phyloP scores from a whole-genome alignment of 1,139 yeast genomes.

The Candida smagusa region DNA sequence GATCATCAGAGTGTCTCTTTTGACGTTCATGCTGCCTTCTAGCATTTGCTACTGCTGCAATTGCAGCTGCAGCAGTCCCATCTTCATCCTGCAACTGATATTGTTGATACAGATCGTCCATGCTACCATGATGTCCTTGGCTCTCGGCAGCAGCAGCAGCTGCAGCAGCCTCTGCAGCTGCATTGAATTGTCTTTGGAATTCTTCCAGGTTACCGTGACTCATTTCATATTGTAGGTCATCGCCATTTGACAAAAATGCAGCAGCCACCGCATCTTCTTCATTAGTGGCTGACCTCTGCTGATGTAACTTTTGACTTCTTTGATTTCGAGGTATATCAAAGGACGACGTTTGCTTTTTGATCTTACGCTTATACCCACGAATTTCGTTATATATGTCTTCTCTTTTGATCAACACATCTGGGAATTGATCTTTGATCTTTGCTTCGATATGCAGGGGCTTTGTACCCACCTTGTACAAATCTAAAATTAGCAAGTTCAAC shows the following conservation, averaged over 20 bases:
- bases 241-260: slow-evolving; percentile 14
- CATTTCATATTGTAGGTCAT: slow-evolving; percentile 21
- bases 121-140: slow-evolving; percentile 33
- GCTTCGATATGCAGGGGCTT: slow-evolving; percentile 57
- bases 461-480: slow-evolving; percentile 53
- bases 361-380: slow-evolving; percentile 54
- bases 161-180: slow-evolving; percentile 38
- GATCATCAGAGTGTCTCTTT: slow-evolving; percentile 4
- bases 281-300: slow-evolving; percentile 6
- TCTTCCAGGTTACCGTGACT: slow-evolving; percentile 34
- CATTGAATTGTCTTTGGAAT: slow-evolving; percentile 36
- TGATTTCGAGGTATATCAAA: slow-evolving; percentile 4
- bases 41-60: slow-evolving; percentile 43
- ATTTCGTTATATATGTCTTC: slow-evolving; percentile 60
- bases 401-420: slow-evolving; percentile 53
- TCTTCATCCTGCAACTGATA: slow-evolving; percentile 15
- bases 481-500: slow-evolving; percentile 50
- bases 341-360: slow-evolving; percentile 38
- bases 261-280: slow-evolving; percentile 26
- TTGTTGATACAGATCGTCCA: slow-evolving; percentile 22
- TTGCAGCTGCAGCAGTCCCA: slow-evolving; percentile 26
- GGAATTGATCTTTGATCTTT: slow-evolving; percentile 51
- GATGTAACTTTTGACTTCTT: background rate
- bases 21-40: slow-evolving; percentile 22
- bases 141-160: slow-evolving; percentile 11